Conservation (phyloP, 2,329 filamentous ascomycete species). For the Metarhizium anisopliae region DNA sequence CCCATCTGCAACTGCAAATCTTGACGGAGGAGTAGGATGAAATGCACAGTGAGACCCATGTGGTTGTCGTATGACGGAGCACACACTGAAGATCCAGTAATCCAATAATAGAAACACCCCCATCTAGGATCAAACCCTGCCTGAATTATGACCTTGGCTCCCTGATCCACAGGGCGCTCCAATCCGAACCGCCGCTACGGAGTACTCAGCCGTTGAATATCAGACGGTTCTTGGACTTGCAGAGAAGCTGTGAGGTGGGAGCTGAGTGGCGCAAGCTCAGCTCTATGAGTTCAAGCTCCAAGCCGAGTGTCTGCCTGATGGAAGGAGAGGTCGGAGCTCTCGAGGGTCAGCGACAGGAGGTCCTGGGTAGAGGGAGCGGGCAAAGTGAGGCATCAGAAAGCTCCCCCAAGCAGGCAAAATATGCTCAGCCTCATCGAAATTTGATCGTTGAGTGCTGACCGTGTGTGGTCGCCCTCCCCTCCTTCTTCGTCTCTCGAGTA, state of each 20-base stretch:
- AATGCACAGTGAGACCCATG: neutral
- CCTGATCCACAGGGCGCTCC: neutral
- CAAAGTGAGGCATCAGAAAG: neutral
- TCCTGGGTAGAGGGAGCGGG: neutral
- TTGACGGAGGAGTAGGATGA: neutral
- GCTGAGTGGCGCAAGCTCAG: too few relatives aligned
- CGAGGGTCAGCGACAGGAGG: too few relatives aligned
- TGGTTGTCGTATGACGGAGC: neutral
- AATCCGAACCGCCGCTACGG: neutral
- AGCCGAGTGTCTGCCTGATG: too few relatives aligned
- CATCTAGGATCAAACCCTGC: neutral
- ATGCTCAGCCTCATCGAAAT: neutral
- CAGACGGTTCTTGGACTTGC: neutral
- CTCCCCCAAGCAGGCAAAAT: neutral
- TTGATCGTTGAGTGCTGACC: neutral
- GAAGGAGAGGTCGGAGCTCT: too few relatives aligned
- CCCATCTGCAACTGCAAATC: too few relatives aligned
- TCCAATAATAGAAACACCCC: conserved; percentile 1
- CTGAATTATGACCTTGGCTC: neutral
- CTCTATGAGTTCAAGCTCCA: too few relatives aligned
- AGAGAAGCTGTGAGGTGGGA: too few relatives aligned
- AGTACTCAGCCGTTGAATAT: neutral
- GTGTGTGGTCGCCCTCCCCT: neutral
- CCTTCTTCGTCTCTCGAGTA: neutral
- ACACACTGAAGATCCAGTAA: neutral